Base-by-base conservation (phyloP, 352 stramenopile species). In the Globisporangium mamillatum region DNA sequence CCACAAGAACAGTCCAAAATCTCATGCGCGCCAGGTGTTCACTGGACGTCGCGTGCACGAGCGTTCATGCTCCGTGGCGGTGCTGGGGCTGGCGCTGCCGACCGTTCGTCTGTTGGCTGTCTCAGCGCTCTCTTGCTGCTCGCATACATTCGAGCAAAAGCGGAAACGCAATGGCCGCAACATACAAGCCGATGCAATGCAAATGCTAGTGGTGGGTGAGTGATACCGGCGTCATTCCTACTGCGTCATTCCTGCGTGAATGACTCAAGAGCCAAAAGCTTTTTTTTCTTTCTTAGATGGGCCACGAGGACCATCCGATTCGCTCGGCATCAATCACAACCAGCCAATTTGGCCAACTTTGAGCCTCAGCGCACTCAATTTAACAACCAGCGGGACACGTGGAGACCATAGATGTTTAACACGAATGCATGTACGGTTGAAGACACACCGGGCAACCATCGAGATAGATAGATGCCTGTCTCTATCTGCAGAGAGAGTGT, bases 1-100 rank as follows among this genome's bases (percentile, higher is more conserved):
- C 50, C 50, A 25, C 50, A 55, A 55, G 50, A 55, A 55, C 24
- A 27, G 16, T 25, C 50, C 50, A 25, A 55, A 55, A 48, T 48
- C 38, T 48, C 38, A 48, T 48, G 14, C 38, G 38, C 38, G 12
- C 14, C 14, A 20, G 38, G 14, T 4, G 12, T n/a, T 20, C 36
- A 44, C 36, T 44, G 36, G 36, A 44, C 36, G 9, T 44, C 25
- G 50, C 18, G 50, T 20, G 50, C 50, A 27, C 38, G 38, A 48
- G 38, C 38, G n/a, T 55, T 27, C 50, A 24, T 55, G 10, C 29
- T 8, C 8, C 9, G n/a, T 48, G 38, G 38, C 14, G 38, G 50
- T 55, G 50, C 20, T 55, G 50, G 20, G 14, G 50, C 36, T 44
- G 36, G 9, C 12, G 10, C 8, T 55, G 18, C 36, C 18, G 36